These are phyloP conservation scores for Aplosporella prunicola DNA, from an alignment of 2,329 filamentous ascomycete species.

Conservation along the genomic window DNA sequence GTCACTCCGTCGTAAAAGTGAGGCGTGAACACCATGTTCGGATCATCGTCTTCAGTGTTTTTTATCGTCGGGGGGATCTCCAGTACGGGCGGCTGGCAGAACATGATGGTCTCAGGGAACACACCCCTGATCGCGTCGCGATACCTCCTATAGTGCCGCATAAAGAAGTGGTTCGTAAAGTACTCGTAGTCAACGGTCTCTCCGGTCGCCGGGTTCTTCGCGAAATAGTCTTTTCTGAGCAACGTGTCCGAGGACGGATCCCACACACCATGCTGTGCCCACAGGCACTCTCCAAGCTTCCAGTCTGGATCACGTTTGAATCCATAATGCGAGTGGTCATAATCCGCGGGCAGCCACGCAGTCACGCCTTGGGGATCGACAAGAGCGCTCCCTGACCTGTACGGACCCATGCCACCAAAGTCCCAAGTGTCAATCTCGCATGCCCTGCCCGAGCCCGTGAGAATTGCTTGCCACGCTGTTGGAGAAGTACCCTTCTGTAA, in stretches of 20 bases:
- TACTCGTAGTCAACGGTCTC: conserved; percentile 67
- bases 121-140: conserved; percentile 62
- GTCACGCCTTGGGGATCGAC: conserved; percentile 80
- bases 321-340: conserved; percentile 80
- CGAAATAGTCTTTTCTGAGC: conserved; percentile 79
- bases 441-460: conserved; percentile 82
- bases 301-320: conserved; percentile 82
- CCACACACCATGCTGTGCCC: conserved; percentile 97
- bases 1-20: conserved; percentile 98
- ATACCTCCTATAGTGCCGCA: conserved; percentile 74
- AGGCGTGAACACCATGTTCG: conserved; percentile 81
- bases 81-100: conserved; percentile 85
- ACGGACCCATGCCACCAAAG: conserved; percentile 85
- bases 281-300: conserved; percentile 90
- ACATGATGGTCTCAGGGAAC: conserved; percentile 73
- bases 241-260: conserved; percentile 69
- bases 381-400: conserved; percentile 73
- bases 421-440: conserved; percentile 89
- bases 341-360: conserved; percentile 74
- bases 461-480: conserved; percentile 86
- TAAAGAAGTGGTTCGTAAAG: conserved; percentile 86
- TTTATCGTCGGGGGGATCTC: conserved; percentile 86
- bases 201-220: conserved; percentile 64
- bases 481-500: conserved; percentile 88
- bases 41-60: conserved; percentile 79